These are phyloP conservation scores for Williopsis jadinii DNA, from an alignment of 1,139 yeast genomes.

Conservation along the genomic window DNA sequence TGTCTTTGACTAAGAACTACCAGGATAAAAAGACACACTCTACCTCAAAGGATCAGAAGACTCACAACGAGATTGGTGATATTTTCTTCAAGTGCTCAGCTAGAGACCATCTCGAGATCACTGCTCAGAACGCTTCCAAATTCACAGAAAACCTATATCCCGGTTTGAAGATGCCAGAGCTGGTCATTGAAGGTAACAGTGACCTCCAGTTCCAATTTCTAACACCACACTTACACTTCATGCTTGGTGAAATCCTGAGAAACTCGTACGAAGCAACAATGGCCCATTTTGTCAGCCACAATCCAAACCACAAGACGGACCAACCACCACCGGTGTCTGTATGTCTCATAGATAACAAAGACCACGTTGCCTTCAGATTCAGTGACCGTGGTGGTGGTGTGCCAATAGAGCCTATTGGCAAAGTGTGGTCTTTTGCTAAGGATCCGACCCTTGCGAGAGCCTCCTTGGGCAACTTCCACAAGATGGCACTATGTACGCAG, in stretches of 20 bases:
- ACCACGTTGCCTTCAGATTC: slow-evolving; percentile 65
- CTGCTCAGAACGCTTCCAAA: slow-evolving; percentile 43
- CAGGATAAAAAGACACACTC: slow-evolving; percentile 26
- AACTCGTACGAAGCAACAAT: slow-evolving; percentile 81
- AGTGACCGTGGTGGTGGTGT: slow-evolving; percentile 92
- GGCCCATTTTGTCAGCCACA: slow-evolving; percentile 31
- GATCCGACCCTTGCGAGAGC: slow-evolving; percentile 49
- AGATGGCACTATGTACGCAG: slow-evolving; percentile 42
- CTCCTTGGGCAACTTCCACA: slow-evolving; percentile 57
- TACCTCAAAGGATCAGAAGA: slow-evolving; percentile 25
- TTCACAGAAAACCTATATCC: slow-evolving; percentile 45
- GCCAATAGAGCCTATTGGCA: slow-evolving; percentile 44
- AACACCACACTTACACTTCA: slow-evolving; percentile 78
- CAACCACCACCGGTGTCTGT: slow-evolving; percentile 54
- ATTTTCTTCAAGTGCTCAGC: slow-evolving; percentile 78
- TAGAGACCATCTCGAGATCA: slow-evolving; percentile 52
- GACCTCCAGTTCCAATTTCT: slow-evolving; percentile 70
- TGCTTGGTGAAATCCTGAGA: slow-evolving; percentile 79
- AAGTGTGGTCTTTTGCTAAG: slow-evolving; percentile 83
- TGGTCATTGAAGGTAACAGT: slow-evolving; percentile 59
- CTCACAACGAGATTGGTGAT: slow-evolving; percentile 72
- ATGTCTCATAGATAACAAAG: slow-evolving; percentile 59
- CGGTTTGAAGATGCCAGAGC: slow-evolving; percentile 60
- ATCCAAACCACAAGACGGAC: slow-evolving; percentile 20
- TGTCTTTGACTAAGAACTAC: slow-evolving; percentile 66